Evolutionary conservation across 305 asterid genomes (phyloP).

Genomic region (Solanum aculeatissimum): DNA sequence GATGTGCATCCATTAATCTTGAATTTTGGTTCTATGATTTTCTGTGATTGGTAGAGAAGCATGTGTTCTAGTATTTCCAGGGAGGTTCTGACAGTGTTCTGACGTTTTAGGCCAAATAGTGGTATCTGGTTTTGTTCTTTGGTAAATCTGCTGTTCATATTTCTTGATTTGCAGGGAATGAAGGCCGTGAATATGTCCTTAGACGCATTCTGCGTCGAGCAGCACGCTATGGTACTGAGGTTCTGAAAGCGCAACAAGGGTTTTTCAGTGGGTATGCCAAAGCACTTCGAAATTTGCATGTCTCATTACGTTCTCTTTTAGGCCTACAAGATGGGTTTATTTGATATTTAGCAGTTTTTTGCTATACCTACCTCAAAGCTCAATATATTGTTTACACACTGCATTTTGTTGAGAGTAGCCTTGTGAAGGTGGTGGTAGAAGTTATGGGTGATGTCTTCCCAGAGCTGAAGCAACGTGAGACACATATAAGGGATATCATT

Average conservation of each 20-base stretch:
- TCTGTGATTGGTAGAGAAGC: neutral
- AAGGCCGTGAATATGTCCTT: slow-evolving; percentile 94
- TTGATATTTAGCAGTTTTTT: neutral
- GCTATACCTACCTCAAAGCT: neutral
- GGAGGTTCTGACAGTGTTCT: neutral
- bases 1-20: neutral
- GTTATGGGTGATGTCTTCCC: slow-evolving; percentile 82
- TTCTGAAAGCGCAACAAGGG: slow-evolving; percentile 73
- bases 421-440: slow-evolving; percentile 75
- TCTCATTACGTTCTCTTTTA: neutral
- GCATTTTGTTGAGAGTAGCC: slow-evolving; percentile 28
- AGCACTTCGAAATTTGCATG: neutral
- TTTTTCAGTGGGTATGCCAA: slow-evolving; percentile 65
- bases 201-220: slow-evolving; percentile 96
- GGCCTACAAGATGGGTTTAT: neutral
- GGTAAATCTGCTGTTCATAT: neutral
- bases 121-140: neutral
- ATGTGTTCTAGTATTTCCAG: neutral
- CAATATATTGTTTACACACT: neutral
- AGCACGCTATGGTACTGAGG: slow-evolving; percentile 96
- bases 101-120: neutral
- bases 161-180: slow-evolving; percentile 54
- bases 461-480: slow-evolving; percentile 62
- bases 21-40: neutral
- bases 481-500: slow-evolving; percentile 55